Evolutionary conservation across 1,139 yeast species (phyloP), one percentile per base, ranked within the genome.

Genomic region (Kodamaea sp.): DNA sequence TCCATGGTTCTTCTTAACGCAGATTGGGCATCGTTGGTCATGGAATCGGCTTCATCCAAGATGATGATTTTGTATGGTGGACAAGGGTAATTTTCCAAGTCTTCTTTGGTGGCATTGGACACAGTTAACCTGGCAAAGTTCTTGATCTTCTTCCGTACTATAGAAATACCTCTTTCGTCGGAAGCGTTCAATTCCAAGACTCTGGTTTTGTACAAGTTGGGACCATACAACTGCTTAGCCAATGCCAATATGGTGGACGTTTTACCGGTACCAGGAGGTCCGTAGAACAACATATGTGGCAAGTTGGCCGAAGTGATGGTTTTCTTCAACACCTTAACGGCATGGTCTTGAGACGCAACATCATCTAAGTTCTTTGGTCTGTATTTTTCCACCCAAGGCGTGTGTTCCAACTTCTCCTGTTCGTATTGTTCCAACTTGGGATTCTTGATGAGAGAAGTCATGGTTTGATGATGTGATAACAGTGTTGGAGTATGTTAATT

Each of bases 21-120:
- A 30, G 92, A 77, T 57, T 92, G 98, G 0, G 98, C 98, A 59
- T 92, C 98, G 30, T 86, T 79, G n/a, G 98, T 92, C 98, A 92
- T 92, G 13, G 95, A 86, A 58, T 92, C 98, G 0, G 98, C 98
- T 61, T 92, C 98, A 63, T 92, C 97, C 35, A 90, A 61, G 30
- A 88, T 84, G 42, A 82, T 78, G 48, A 85, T 83, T 56, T 90
- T 90, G 60, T 84, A 90, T 5, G 96, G 96, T 2, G 97, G 97
- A 56, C 97, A 92, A 1, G 97, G 97, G 57, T 88, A 88, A 11
- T 80, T 73, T 24, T 67, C 76, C 38, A 75, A 60, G 50, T 84
- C 92, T 25, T 80, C 82, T 11, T 70, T 67, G 1, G 83, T 59
- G 0, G 97, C 94, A 42, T 84, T 84, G 1, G 97, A 83, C 2